Conservation (phyloP, 2,329 filamentous ascomycete genomes). For the Phialemonium atrogriseum region DNA sequence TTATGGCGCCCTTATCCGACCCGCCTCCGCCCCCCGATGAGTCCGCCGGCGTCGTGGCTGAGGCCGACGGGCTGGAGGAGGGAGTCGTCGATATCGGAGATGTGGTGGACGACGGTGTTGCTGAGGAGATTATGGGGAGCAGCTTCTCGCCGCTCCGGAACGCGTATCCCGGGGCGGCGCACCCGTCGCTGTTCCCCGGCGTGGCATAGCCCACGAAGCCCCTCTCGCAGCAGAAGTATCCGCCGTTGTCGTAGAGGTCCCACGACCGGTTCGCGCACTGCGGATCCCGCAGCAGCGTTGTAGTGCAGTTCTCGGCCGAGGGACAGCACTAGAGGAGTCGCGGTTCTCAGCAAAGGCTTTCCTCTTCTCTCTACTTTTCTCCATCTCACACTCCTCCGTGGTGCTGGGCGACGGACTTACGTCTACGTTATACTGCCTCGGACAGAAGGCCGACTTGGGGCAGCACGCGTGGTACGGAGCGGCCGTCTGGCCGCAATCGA, state of each 20-base stretch:
- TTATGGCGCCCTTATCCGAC: too few relatives aligned
- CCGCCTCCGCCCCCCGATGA: too few relatives aligned
- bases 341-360: neutral
- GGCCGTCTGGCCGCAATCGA: neutral
- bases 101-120: slow-evolving; percentile 9
- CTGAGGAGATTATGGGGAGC: slow-evolving; percentile 15
- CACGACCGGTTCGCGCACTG: neutral
- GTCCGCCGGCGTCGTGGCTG: too few relatives aligned
- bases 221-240: neutral
- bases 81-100: too few relatives aligned
- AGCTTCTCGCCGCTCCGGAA: neutral
- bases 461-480: neutral
- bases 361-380: too few relatives aligned
- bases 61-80: too few relatives aligned
- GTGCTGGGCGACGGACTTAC: neutral
- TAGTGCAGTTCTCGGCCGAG: neutral
- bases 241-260: neutral
- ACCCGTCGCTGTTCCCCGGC: neutral
- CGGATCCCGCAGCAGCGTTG: neutral
- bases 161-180: neutral
- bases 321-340: neutral
- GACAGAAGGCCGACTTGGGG: neutral
- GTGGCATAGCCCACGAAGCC: neutral
- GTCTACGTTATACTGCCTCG: neutral
- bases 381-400: too few relatives aligned